phyloP scores from a whole-genome alignment of 2,329 filamentous ascomycete genomes.

The Clonostachys solani region DNA sequence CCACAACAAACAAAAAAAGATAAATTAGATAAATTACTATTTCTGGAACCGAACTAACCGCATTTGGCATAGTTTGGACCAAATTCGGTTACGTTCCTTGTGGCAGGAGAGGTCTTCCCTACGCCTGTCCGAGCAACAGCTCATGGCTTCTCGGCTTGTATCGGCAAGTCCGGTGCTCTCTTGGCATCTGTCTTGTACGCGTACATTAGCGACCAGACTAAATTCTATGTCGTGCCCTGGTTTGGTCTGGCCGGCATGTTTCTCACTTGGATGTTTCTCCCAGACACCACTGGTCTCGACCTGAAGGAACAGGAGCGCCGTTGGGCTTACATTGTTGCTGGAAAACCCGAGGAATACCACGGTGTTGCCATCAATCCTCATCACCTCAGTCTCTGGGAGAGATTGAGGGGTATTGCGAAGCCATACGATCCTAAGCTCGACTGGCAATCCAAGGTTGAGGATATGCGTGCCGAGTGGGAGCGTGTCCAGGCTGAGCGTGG shows the following conservation, averaged over 20 bases:
- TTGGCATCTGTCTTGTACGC: constrained; percentile 87
- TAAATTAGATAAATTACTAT: too few species aligned
- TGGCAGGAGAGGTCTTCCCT: constrained; percentile 94
- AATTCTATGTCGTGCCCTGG: constrained; percentile 93
- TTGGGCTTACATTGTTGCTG: constrained; percentile 81
- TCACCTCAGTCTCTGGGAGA: constrained; percentile 87
- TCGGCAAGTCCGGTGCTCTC: constrained; percentile 85
- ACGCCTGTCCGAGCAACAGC: constrained; percentile 90
- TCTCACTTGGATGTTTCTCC: constrained; percentile 79
- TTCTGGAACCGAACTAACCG: too few species aligned
- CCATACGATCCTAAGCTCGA: constrained; percentile 79
- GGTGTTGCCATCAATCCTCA: constrained; percentile 87
- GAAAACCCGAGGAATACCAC: constrained; percentile 79
- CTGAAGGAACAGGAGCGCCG: constrained; percentile 96
- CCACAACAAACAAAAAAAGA: too few species aligned
- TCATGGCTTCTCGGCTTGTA: constrained; percentile 90
- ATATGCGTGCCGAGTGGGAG: constrained; percentile 68
- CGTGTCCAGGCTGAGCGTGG: constrained; percentile 27
- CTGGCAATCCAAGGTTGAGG: constrained; percentile 78
- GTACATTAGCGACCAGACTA: constrained; percentile 81
- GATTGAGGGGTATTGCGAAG: constrained; percentile 72
- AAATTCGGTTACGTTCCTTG: constrained; percentile 38
- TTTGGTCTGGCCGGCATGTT: constrained; percentile 86
- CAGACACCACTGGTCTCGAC: constrained; percentile 95
- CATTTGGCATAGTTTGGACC: too few species aligned